Evolutionary conservation across 2,329 filamentous ascomycete genomes (phyloP).

Genomic region (Orbilia quercus): DNA sequence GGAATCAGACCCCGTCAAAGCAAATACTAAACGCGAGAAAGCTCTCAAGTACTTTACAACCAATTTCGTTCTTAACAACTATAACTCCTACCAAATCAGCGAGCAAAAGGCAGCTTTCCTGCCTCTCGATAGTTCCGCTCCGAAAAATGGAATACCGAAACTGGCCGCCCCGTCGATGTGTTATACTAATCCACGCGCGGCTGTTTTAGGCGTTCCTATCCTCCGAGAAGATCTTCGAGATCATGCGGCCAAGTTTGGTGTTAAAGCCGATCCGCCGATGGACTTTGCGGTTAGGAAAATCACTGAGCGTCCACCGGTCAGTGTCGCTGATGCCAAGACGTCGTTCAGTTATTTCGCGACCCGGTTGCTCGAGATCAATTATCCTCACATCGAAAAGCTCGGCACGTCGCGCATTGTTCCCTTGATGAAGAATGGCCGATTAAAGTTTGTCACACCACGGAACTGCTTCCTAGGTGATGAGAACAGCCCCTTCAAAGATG

Average conservation of each 20-base stretch:
- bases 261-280: constrained; percentile 83
- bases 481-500: constrained; percentile 78
- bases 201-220: constrained; percentile 82
- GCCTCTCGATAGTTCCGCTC: constrained; percentile 75
- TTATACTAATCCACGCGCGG: constrained; percentile 81
- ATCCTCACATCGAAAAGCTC: constrained; percentile 71
- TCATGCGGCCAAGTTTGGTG: constrained; percentile 87
- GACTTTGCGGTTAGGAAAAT: constrained; percentile 79
- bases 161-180: constrained; percentile 80
- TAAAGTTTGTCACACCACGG: constrained; percentile 73
- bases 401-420: constrained; percentile 78
- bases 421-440: constrained; percentile 64
- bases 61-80: constrained; percentile 81
- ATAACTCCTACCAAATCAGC: constrained; percentile 73
- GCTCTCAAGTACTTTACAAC: constrained; percentile 84
- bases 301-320: constrained; percentile 76
- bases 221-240: constrained; percentile 78
- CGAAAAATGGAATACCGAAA: constrained; percentile 63
- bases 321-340: constrained; percentile 73
- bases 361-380: constrained; percentile 78
- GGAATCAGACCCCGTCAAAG: constrained; percentile 67
- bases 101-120: constrained; percentile 71
- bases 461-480: constrained; percentile 82
- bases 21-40: constrained; percentile 70
- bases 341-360: constrained; percentile 86